These are phyloP conservation scores for Casuarina glauca DNA, from an alignment of 306 rosid species.

Conservation along the genomic window DNA sequence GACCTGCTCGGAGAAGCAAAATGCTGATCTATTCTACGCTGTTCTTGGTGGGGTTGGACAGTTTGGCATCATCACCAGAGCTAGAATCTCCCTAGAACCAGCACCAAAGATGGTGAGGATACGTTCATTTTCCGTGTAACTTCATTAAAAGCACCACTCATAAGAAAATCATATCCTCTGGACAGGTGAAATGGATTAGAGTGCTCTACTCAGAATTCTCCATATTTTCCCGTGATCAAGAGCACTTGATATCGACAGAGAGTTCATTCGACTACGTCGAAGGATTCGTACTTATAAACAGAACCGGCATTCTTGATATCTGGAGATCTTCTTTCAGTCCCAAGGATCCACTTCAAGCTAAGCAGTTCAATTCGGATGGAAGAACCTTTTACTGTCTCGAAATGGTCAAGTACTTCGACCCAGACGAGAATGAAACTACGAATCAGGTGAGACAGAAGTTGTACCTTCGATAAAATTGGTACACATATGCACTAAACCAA, in stretches of 20 bases:
- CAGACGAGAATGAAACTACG: conserved; percentile 46
- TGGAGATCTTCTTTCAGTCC: conserved; percentile 93
- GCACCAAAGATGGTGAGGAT: conserved; percentile 76
- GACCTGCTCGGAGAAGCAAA: conserved; percentile 67
- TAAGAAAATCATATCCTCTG: conserved; percentile 24
- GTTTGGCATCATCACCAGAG: conserved; percentile 88
- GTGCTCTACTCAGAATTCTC: conserved; percentile 85
- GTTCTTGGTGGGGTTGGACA: conserved; percentile 98
- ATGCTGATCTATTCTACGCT: conserved; percentile 74
- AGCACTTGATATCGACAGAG: conserved; percentile 64
- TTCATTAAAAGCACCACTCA: neutral
- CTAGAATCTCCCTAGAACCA: conserved; percentile 81
- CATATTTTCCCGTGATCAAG: conserved; percentile 74
- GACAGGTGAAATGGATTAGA: conserved; percentile 92
- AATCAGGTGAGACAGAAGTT: conserved; percentile 54
- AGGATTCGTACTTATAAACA: conserved; percentile 81
- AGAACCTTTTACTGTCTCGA: conserved; percentile 78
- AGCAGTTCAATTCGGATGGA: conserved; percentile 73
- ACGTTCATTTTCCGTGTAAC: neutral
- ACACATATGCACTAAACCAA: neutral
- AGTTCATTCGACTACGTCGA: conserved; percentile 80
- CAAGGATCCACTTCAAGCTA: conserved; percentile 66
- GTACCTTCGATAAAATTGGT: neutral
- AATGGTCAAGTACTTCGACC: conserved; percentile 81
- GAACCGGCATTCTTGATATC: conserved; percentile 71